Base-by-base conservation (phyloP, 306 rosid genomes). In the Oemleria cerasiformis region DNA sequence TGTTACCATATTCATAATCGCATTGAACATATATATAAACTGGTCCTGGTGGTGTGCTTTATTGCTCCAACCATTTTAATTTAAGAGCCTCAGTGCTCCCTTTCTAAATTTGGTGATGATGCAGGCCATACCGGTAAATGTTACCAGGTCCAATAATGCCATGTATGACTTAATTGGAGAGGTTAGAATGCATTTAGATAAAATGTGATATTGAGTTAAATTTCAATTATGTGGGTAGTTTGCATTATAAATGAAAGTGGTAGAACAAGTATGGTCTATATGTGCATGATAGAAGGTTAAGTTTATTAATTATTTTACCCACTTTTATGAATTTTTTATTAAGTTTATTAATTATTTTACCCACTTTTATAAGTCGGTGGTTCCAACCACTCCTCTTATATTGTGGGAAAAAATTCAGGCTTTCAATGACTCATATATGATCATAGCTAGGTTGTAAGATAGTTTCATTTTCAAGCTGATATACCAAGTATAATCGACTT, bases 321-420 rank as follows among this genome's bases (percentile, higher is more conserved):
- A 56, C 55, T 30, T 70, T 9, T 57, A 44, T 30, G 15, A 70
- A 25, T 55, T 55, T 3, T 21, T 17, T 15, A 17, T 20, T 20
- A 55, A 41, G 42, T 55, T 41, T 70, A 70, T 25, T 23, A 25
- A 38, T 70, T 57, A 34, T 57, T n/a, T 25, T 23, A 70, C 65
- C 34, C 20, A 56, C 55, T 30, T 70, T 9, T 57, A 44, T 30
- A n/a, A 70, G 36, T 25, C 43, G 56, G 66, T 70, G 14, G 74
- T 57, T 70, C 66, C 74, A 70, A 70, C 74, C 0, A 70, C 74
- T 65, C 74, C 44, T 30, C 41, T 6, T 2, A 56, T 23, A 56
- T 23, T 13, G n/a, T 57, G 40, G 38, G 1, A 1, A 6, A 25
- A 45, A 45, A 44, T 44, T 12, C 5, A 10, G 13, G 15, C 49